Conservation (phyloP, 805 yeast genomes). For the Ogataea pignaliae region DNA sequence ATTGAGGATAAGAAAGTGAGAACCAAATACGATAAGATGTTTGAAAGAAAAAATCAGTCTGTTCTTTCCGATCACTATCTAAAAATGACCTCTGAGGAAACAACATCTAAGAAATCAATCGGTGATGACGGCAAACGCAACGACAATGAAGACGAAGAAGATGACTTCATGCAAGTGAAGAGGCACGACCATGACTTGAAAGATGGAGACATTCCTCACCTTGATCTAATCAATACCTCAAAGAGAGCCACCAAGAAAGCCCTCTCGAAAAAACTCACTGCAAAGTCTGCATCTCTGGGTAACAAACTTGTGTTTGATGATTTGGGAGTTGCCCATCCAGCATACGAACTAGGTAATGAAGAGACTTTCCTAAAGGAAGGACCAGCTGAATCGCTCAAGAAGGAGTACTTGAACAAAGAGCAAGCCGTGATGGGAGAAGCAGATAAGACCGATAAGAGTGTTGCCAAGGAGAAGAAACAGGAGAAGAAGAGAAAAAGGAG, state of each 20-base stretch:
- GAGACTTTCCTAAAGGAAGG: conserved; percentile 71
- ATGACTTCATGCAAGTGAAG: conserved; percentile 68
- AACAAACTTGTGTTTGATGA: conserved; percentile 86
- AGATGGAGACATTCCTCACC: conserved; percentile 61
- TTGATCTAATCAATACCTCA: conserved; percentile 59
- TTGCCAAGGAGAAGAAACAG: conserved; percentile 70
- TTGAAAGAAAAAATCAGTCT: conserved; percentile 89
- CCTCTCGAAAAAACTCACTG: conserved; percentile 72
- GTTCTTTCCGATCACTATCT: conserved; percentile 86
- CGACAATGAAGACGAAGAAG: conserved; percentile 29
- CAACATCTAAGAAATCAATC: conserved; percentile 1
- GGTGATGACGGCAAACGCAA: conserved; percentile 26
- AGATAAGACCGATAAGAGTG: conserved; percentile 72
- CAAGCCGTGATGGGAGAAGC: conserved; percentile 60
- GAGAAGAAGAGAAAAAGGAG: conserved; percentile 88
- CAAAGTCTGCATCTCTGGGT: conserved; percentile 59
- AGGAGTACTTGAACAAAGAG: conserved; percentile 63
- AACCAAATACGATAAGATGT: conserved; percentile 93
- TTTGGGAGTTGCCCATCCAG: conserved; percentile 87
- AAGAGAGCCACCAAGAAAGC: conserved; percentile 85
- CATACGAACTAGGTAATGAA: conserved; percentile 88
- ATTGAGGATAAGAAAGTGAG: conserved; percentile 48
- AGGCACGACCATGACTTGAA: conserved; percentile 67
- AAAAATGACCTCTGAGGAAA: conserved; percentile 50
- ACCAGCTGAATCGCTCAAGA: conserved; percentile 64